phyloP scores from a whole-genome alignment of 2,329 filamentous ascomycete genomes.

The Talaromyces sp. region DNA sequence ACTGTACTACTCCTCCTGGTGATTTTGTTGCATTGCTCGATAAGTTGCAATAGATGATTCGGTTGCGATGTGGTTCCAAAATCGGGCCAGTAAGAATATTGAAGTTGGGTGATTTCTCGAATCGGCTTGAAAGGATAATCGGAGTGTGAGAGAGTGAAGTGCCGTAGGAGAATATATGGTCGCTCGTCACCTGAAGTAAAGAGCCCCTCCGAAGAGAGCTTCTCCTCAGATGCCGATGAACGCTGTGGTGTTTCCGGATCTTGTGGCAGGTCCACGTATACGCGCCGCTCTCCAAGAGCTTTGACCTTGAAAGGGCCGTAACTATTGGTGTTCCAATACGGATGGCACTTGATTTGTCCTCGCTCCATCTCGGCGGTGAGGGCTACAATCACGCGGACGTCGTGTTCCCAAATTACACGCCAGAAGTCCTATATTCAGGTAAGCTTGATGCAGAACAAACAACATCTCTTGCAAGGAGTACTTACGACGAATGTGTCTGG shows the following conservation, averaged over 20 bases:
- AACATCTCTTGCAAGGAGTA: slow-evolving; percentile 19
- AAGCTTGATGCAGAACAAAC: not conserved
- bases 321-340: slow-evolving; percentile 79
- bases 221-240: slow-evolving; percentile 29
- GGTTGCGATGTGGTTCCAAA: slow-evolving; percentile 91
- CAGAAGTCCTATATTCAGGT: slow-evolving; percentile 73
- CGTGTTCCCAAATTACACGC: slow-evolving; percentile 96
- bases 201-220: slow-evolving; percentile 28
- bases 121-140: slow-evolving; percentile 77
- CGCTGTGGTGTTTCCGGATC: slow-evolving; percentile 37
- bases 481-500: slow-evolving; percentile 86
- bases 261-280: slow-evolving; percentile 62
- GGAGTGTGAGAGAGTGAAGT: slow-evolving; percentile 77
- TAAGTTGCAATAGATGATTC: slow-evolving; percentile 76
- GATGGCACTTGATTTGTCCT: slow-evolving; percentile 89
- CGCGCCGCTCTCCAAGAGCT: slow-evolving; percentile 74
- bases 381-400: slow-evolving; percentile 93
- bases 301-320: slow-evolving; percentile 77
- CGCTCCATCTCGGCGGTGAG: slow-evolving; percentile 91
- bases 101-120: slow-evolving; percentile 88
- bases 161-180: slow-evolving; percentile 77
- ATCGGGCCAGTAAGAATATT: slow-evolving; percentile 96
- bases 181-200: slow-evolving; percentile 50
- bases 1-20: slow-evolving; percentile 38
- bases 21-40: slow-evolving; percentile 81